Evolutionary conservation across 306 rosid species (phyloP).

Genomic region (Mucuna pruriens): DNA sequence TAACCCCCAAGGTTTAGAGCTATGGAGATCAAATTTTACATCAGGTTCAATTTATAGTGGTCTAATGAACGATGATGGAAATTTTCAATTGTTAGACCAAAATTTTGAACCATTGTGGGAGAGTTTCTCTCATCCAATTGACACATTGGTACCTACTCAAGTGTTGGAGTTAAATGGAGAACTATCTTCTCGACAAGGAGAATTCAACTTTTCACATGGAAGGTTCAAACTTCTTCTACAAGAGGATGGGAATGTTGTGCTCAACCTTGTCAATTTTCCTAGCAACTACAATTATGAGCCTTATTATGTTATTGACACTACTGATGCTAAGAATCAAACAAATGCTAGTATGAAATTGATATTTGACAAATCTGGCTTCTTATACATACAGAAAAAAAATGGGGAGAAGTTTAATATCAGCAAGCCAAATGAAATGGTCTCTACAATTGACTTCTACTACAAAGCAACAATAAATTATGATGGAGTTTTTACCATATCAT

Average conservation of each 20-base stretch:
- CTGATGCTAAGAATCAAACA: not conserved
- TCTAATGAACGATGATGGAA: constrained; percentile 40
- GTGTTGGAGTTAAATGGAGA: constrained; percentile 30
- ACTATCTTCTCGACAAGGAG: constrained; percentile 42
- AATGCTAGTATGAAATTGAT: constrained; percentile 38
- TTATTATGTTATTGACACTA: not conserved
- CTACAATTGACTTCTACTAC: constrained; percentile 18
- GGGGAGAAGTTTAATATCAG: constrained; percentile 2
- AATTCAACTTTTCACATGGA: constrained; percentile 45
- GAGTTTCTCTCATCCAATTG: constrained; percentile 47
- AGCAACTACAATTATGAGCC: constrained; percentile 26
- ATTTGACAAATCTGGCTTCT: constrained; percentile 45
- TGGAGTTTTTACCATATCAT: constrained; percentile 47
- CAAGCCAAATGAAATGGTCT: not conserved
- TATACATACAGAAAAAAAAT: constrained; percentile 42
- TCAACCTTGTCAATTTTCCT: constrained; percentile 42
- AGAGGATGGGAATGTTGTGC: constrained; percentile 47
- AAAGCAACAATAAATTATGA: constrained; percentile 58
- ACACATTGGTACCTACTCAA: constrained; percentile 61
- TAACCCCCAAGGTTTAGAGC: constrained; percentile 33
- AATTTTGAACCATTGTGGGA: constrained; percentile 38
- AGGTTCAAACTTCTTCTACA: constrained; percentile 42
- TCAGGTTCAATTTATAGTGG: constrained; percentile 6
- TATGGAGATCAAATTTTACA: constrained; percentile 33
- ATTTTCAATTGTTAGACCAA: constrained; percentile 31